Percentiles rank a stretch among this genome's conserved stretches.
phyloP scores from a whole-genome alignment of 805 yeast genomes.

The Candida vartiovaarae region DNA sequence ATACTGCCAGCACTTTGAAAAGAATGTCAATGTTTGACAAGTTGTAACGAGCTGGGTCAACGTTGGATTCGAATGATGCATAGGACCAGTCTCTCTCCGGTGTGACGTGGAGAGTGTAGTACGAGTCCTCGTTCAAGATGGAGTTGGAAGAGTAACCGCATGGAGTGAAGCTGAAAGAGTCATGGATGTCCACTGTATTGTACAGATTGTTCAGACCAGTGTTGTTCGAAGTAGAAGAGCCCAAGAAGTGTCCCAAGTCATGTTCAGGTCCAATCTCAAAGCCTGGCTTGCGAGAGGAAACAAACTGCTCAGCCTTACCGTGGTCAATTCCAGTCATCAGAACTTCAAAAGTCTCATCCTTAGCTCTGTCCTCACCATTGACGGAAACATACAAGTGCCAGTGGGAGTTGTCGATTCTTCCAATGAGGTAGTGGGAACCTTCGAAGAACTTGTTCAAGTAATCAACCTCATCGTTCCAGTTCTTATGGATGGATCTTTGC shows the following conservation, averaged over 20 bases:
- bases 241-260: conserved; percentile 79
- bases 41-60: conserved; percentile 37
- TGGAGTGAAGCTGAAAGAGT: conserved; percentile 87
- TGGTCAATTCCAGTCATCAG: conserved; percentile 82
- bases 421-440: conserved; percentile 69
- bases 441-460: conserved; percentile 62
- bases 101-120: conserved; percentile 86
- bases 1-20: conserved; percentile 50
- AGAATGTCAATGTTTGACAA: conserved; percentile 48
- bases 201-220: conserved; percentile 61
- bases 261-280: conserved; percentile 39
- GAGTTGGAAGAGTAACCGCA: conserved; percentile 94
- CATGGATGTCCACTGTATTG: conserved; percentile 46
- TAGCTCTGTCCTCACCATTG: background rate
- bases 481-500: conserved; percentile 73
- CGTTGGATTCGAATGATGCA: conserved; percentile 92
- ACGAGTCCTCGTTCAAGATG: conserved; percentile 52
- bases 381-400: conserved; percentile 85
- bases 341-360: conserved; percentile 77
- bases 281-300: conserved; percentile 38
- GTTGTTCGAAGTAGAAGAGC: conserved; percentile 56
- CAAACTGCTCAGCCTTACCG: conserved; percentile 49
- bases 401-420: conserved; percentile 73
- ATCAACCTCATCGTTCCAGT: conserved; percentile 77
- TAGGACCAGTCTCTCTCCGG: conserved; percentile 94